A percentile compares a stretch with the other conserved stretches of the same genome.
These are phyloP conservation scores for Alternaria solani DNA, from an alignment of 2,329 filamentous ascomycete genomes.

Conservation along the genomic window DNA sequence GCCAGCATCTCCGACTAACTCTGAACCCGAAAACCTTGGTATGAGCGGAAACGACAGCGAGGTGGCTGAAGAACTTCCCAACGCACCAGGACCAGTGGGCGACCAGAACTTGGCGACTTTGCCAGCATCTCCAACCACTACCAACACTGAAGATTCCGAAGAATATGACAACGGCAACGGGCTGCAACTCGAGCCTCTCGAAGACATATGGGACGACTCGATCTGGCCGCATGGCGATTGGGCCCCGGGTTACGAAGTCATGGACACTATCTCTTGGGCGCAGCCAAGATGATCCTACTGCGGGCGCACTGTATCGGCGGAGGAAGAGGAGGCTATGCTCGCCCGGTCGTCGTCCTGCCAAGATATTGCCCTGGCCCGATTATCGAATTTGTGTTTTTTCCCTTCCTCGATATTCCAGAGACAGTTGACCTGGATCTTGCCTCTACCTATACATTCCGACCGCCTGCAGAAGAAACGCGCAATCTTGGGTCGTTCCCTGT, in stretches of 20 bases:
- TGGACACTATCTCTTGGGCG: background rate
- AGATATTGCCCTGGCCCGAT: background rate
- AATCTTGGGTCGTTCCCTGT: background rate
- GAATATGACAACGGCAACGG: background rate
- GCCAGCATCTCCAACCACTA: background rate
- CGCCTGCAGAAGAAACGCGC: conserved; percentile 3
- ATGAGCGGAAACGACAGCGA: background rate
- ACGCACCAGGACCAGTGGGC: background rate
- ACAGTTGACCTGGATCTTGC: conserved; percentile 7
- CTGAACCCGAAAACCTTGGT: background rate
- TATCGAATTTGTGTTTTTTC: background rate
- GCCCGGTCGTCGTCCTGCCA: background rate
- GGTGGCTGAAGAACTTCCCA: accelerated
- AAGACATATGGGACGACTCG: background rate
- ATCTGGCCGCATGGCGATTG: background rate
- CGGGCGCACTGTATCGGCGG: background rate
- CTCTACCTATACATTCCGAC: background rate
- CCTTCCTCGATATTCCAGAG: background rate
- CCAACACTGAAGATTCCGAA: background rate
- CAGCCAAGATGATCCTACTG: background rate
- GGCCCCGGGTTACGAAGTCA: background rate
- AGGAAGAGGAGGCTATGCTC: background rate
- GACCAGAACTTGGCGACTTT: background rate
- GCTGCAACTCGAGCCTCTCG: background rate
- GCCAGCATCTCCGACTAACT: background rate